phyloP scores from a whole-genome alignment of 768 basidiomycete species.

The Coprinopsis strossmayeri region DNA sequence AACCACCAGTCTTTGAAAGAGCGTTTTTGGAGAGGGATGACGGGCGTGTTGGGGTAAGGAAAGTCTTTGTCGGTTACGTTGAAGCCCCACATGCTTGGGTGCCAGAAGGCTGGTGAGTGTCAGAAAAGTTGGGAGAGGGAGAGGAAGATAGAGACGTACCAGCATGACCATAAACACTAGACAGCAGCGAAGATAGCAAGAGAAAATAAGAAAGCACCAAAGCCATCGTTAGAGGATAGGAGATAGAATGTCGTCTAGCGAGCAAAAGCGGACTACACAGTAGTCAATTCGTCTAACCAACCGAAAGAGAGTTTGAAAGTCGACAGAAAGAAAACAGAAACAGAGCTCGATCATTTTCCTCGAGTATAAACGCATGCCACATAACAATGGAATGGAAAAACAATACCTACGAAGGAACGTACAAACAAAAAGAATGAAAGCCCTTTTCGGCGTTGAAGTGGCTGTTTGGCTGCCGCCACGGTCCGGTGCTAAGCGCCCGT shows the following conservation, averaged over 20 bases:
- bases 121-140: neutral
- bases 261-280: neutral
- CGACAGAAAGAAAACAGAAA: too few relatives aligned
- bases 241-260: neutral
- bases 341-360: too few relatives aligned
- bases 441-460: too few relatives aligned
- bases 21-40: constrained; percentile 33
- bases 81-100: constrained; percentile 61
- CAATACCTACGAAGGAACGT: too few relatives aligned
- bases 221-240: neutral
- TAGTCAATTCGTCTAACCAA: neutral
- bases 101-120: constrained; percentile 31
- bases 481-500: too few relatives aligned
- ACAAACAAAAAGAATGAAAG: too few relatives aligned
- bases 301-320: too few relatives aligned
- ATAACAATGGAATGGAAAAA: too few relatives aligned
- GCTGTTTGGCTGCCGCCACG: too few relatives aligned
- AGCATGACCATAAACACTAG: neutral
- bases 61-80: constrained; percentile 54
- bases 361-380: too few relatives aligned
- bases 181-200: neutral
- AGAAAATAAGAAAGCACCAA: neutral
- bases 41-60: constrained; percentile 60
- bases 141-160: neutral
- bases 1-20: constrained; percentile 61